Conservation (phyloP, 179 eudicot species). For the Beta corolliflora region DNA sequence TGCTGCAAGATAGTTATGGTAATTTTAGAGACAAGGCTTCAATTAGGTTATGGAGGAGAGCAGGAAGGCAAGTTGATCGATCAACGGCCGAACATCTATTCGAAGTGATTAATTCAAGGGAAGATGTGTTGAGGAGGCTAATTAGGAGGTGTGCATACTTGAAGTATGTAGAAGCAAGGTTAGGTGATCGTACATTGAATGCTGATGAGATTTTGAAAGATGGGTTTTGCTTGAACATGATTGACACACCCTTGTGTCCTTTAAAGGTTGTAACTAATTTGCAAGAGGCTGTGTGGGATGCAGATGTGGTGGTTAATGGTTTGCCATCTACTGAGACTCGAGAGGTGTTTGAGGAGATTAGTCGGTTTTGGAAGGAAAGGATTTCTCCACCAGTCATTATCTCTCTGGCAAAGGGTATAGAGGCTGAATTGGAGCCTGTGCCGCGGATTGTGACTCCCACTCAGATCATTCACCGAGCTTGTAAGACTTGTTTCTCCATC, state of each 20-base stretch:
- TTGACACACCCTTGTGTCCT: conserved; percentile 85
- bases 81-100: conserved; percentile 85
- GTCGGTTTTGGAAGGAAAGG: conserved; percentile 85
- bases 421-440: conserved; percentile 68
- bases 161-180: conserved; percentile 82
- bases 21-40: conserved; percentile 73
- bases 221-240: conserved; percentile 92
- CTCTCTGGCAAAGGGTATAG: conserved; percentile 86
- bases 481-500: conserved; percentile 40
- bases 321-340: conserved; percentile 94
- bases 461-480: conserved; percentile 70
- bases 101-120: conserved; percentile 94
- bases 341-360: conserved; percentile 82
- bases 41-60: conserved; percentile 91
- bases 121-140: conserved; percentile 84
- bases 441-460: conserved; percentile 87
- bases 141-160: conserved; percentile 85
- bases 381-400: conserved; percentile 58
- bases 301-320: conserved; percentile 86
- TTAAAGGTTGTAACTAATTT: conserved; percentile 84
- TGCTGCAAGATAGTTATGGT: conserved; percentile 88
- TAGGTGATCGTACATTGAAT: conserved; percentile 79
- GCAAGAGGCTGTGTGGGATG: conserved; percentile 98
- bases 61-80: conserved; percentile 75
- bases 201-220: conserved; percentile 95